Conservation (phyloP, 176 grass and related monocot genomes). For the Pontederia crassipes region DNA sequence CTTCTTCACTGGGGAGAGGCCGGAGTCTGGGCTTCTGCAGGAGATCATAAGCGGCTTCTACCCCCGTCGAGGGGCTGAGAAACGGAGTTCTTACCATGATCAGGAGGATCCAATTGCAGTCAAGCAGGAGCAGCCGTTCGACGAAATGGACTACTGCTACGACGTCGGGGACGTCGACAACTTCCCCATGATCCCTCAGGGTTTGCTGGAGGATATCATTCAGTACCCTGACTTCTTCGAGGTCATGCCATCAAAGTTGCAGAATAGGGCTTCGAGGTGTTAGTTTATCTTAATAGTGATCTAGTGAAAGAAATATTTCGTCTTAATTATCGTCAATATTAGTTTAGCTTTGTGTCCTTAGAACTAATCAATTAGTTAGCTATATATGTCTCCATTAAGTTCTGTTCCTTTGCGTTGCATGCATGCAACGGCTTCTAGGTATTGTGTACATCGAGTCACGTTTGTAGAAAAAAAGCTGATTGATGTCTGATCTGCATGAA, state of each 20-base stretch:
- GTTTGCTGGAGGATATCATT: constrained; percentile 58
- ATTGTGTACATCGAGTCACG: no score
- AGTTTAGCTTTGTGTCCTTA: no score
- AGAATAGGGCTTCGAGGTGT: background rate
- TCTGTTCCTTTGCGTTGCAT: no score
- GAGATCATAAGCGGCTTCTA: constrained; percentile 78
- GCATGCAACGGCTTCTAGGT: no score
- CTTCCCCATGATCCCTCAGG: constrained; percentile 40
- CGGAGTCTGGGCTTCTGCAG: constrained; percentile 59
- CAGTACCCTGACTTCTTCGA: constrained; percentile 55
- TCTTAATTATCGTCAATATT: background rate
- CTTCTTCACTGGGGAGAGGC: constrained; percentile 44
- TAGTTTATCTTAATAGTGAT: background rate
- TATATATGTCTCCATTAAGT: no score
- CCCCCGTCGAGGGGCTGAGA: constrained; percentile 7
- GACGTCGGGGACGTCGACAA: background rate
- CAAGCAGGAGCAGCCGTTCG: constrained; percentile 13
- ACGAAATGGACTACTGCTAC: background rate
- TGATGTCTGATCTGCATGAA: no score
- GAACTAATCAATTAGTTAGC: no score
- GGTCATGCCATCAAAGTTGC: constrained; percentile 28
- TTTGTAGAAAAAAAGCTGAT: no score
- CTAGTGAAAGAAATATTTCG: background rate
- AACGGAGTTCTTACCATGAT: background rate
- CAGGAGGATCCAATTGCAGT: constrained; percentile 4